A percentile compares a stretch with the other conserved stretches of the same genome.
Evolutionary conservation across 768 basidiomycete species (phyloP).

Genomic region (Boletales sp.): DNA sequence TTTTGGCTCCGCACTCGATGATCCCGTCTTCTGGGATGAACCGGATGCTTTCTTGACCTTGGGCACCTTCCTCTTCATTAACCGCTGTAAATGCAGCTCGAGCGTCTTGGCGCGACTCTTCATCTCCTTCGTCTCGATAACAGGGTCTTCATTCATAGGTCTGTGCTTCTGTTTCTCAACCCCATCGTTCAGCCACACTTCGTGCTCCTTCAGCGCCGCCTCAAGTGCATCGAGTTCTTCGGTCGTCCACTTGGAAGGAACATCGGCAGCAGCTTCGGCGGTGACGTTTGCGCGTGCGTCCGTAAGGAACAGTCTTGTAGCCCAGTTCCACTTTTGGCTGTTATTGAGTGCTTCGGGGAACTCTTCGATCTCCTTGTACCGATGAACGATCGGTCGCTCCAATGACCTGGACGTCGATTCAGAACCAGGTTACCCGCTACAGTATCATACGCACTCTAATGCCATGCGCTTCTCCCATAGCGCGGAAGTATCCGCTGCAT

Average conservation of each 20-base stretch:
- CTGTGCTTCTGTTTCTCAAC: constrained; percentile 80
- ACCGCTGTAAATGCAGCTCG: constrained; percentile 67
- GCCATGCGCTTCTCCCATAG: constrained; percentile 72
- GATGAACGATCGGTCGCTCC: constrained; percentile 79
- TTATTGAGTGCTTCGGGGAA: constrained; percentile 82
- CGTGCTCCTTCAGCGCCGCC: constrained; percentile 71
- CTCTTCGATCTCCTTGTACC: constrained; percentile 84
- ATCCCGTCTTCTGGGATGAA: constrained; percentile 12
- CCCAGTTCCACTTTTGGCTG: constrained; percentile 87
- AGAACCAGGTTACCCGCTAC: background rate
- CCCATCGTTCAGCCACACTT: constrained; percentile 76
- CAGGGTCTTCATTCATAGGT: constrained; percentile 75
- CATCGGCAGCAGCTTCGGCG: constrained; percentile 51
- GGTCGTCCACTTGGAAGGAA: constrained; percentile 76
- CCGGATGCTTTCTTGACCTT: constrained; percentile 50
- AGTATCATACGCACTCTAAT: constrained; percentile 64
- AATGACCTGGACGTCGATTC: constrained; percentile 46
- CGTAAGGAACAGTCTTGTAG: constrained; percentile 77
- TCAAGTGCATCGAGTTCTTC: constrained; percentile 85
- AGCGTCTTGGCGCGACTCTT: constrained; percentile 76
- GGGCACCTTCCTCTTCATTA: constrained; percentile 66
- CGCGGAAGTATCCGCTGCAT: constrained; percentile 72
- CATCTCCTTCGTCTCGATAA: constrained; percentile 84
- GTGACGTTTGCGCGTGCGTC: constrained; percentile 78
- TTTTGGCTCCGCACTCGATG: constrained; percentile 18